Conservation (phyloP, 495 filamentous ascomycete species). For the Sordaria brevicollis region DNA sequence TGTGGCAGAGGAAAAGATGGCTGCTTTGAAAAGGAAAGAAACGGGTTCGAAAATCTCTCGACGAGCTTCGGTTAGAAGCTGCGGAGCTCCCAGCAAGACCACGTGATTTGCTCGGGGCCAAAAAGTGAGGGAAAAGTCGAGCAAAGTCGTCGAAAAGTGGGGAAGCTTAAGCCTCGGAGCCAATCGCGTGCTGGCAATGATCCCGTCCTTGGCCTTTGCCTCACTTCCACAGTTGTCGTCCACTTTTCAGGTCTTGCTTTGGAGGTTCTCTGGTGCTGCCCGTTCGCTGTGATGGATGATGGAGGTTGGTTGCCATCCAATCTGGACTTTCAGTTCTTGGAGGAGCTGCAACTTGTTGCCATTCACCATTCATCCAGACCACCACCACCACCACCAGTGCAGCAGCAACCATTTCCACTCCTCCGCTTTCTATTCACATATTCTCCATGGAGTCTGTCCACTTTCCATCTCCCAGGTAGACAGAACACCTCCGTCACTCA, state of each 20-base stretch:
- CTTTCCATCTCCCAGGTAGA: no score
- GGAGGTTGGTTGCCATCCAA: background rate
- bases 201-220: background rate
- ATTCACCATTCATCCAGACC: background rate
- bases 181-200: background rate
- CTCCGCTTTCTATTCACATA: background rate
- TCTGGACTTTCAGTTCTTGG: background rate
- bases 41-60: conserved; percentile 31
- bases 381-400: no score
- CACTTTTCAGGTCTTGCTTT: background rate
- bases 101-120: conserved; percentile 14
- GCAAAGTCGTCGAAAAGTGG: background rate
- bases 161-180: background rate
- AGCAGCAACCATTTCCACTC: background rate
- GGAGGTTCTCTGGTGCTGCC: no score
- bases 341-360: background rate
- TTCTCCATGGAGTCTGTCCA: background rate
- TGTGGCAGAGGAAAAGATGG: conserved; percentile 27
- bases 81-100: conserved; percentile 20
- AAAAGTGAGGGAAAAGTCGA: background rate
- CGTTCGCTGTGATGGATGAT: no score
- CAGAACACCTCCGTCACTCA: background rate
- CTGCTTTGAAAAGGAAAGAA: conserved; percentile 27
- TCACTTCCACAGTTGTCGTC: background rate
- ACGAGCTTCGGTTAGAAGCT: conserved; percentile 28